Base-by-base conservation (phyloP, 148 eudicot genomes). In the Chenopodium formosanum region DNA sequence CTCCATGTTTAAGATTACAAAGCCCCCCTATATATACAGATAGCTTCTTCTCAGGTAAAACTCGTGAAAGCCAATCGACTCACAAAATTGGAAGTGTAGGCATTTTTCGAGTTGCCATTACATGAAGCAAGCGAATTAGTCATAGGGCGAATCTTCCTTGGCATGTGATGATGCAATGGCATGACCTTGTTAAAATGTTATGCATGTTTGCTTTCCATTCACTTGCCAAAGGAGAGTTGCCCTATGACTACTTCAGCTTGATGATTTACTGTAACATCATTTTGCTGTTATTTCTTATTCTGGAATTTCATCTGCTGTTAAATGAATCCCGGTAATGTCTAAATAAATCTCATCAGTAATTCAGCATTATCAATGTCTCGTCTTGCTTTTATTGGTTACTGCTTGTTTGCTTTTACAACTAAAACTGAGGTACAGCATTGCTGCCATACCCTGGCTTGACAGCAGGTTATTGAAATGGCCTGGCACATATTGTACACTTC, bases 151-250 rank as follows among this genome's bases (percentile, higher is more conserved):
- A 32, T 60, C 68, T 76, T 65, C 68, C 8, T 63, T 76, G 78
- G 78, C 78, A 76, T 76, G 78, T 53, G 67, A 53, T 53, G 60
- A 34, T 34, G 1, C 3, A 75, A 14, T 53, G 60, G 17, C 16
- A 76, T 20, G 47, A 27, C 9, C 76, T 48, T 17, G 27, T 37
- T 7, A 10, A 13, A 29, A 46, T 73, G 27, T 53, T 4, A 50
- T 67, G 73, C 72, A 47, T 50, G 46, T 25, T 25, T 31, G 4
- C 74, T 29, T 19, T 9, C 58, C 76, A 58, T 56, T 76, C 46
- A 76, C 68, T 37, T 76, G 78, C 78, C 78, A 76, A 76, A 34
- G 78, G 67, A 76, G 78, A 76, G 65, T 76, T 76, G 68, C 78
- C 68, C 48, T 76, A 8, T 76, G 47, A 76, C 78, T 76, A 76